A percentile compares a stretch with the other conserved stretches of the same genome.
Conservation (phyloP, 2,329 filamentous ascomycete species). For the Alternaria arborescens region DNA sequence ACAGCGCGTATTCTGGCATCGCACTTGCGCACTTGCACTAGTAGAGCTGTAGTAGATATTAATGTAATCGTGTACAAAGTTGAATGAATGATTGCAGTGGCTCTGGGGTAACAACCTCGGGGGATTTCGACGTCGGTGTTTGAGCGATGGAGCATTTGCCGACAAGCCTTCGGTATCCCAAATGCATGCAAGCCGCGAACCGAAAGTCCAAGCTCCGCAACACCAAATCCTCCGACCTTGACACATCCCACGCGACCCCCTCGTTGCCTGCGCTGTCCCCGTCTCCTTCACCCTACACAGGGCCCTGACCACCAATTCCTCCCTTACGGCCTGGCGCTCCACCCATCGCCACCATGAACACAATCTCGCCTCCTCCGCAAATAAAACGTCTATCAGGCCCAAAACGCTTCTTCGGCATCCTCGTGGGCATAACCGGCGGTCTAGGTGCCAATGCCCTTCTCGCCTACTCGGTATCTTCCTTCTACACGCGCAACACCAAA, state of each 20-base stretch:
- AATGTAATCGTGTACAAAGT: neutral
- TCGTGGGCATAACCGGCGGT: slow-evolving; percentile 44
- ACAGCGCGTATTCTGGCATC: slow-evolving; percentile 25
- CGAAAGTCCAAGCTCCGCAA: slow-evolving; percentile 27
- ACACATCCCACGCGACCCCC: neutral
- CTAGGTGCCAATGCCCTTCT: slow-evolving; percentile 39
- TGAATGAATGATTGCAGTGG: neutral
- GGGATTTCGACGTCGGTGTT: neutral
- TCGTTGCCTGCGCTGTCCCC: neutral
- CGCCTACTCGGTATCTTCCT: slow-evolving; percentile 47
- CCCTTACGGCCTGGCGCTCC: neutral
- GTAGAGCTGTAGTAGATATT: neutral
- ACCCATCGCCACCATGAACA: slow-evolving; percentile 41
- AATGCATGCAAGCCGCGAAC: slow-evolving; percentile 16
- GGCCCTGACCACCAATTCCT: neutral
- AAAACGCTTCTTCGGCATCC: slow-evolving; percentile 42
- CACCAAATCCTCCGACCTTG: slow-evolving; percentile 11
- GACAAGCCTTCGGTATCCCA: slow-evolving; percentile 21
- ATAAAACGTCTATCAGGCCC: slow-evolving; percentile 41
- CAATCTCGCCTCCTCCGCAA: slow-evolving; percentile 44
- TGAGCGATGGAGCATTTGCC: slow-evolving; percentile 2
- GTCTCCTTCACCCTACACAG: neutral
- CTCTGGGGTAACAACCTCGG: neutral
- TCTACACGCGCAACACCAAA: slow-evolving; percentile 47
- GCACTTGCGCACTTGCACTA: slow-evolving; percentile 18